Conservation (phyloP, 2,329 filamentous ascomycete species). For the Salinomyces thailandicus region DNA sequence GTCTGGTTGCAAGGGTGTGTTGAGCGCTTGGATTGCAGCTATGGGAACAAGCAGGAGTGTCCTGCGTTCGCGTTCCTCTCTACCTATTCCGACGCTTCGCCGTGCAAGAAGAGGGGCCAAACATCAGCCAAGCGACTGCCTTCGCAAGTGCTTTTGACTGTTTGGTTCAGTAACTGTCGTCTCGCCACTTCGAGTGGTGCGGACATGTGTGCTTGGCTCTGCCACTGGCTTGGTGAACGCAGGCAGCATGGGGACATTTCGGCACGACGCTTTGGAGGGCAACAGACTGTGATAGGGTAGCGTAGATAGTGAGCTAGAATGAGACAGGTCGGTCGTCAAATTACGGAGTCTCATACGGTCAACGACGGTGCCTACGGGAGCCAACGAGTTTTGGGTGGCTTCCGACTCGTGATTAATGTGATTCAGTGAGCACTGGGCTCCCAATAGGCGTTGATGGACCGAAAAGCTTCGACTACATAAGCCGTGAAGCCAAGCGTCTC, state of each 20-base stretch:
- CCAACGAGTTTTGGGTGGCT: no score
- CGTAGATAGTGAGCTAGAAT: slow-evolving; percentile 6
- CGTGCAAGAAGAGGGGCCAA: background rate
- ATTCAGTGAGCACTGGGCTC: no score
- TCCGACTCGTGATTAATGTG: no score
- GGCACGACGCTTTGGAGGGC: slow-evolving; percentile 7
- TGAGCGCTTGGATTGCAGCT: slow-evolving; percentile 7
- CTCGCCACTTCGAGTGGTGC: slow-evolving; percentile 3
- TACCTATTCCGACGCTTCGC: background rate
- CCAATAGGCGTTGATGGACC: no score
- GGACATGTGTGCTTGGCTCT: slow-evolving; percentile 1
- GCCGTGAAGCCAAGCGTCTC: no score
- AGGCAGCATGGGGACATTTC: slow-evolving; percentile 1
- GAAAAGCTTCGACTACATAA: no score
- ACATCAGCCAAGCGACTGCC: slow-evolving; percentile 19
- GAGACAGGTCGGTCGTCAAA: no score
- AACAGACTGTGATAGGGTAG: slow-evolving; percentile 1
- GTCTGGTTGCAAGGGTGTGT: slow-evolving; percentile 1
- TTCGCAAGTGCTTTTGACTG: slow-evolving; percentile 14
- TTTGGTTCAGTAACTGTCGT: slow-evolving; percentile 5
- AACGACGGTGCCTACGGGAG: no score
- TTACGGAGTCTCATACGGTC: no score
- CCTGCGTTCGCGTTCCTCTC: slow-evolving; percentile 4
- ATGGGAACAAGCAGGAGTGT: slow-evolving; percentile 11
- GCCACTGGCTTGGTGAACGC: slow-evolving; percentile 3